Base-by-base conservation (phyloP, 352 stramenopile species). In the Hyaloperonospora arabidopsidis region DNA sequence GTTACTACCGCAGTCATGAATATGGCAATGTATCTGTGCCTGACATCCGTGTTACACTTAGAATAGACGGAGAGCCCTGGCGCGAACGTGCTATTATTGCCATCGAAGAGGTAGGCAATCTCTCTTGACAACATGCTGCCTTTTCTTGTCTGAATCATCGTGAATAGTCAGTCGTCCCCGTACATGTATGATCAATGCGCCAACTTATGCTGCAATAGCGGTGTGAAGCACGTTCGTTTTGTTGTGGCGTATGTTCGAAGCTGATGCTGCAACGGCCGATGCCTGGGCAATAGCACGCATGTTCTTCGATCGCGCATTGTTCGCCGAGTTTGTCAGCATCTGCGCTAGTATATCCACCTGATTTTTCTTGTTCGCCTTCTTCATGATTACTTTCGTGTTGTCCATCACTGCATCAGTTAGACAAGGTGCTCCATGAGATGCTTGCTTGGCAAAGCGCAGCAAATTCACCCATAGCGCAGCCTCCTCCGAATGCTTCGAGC, bases 401-500 rank as follows among this genome's bases (percentile, higher is more conserved):
- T 63, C 54, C 53, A 68, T 60, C 5, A 68, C 41, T 23, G 61
- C 48, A 18, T 59, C 34, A 19, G 61, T 69, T 5, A 67, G 56
- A n/a, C 45, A 38, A 28, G 67, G 62, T 8, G 61, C 56, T 0
- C 48, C 39, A 23, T 58, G 52, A 21, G 74, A 70, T 22, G 82
- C 60, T 32, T 79, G 72, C 57, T 81, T 77, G 17, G 77, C 69
- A 25, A 86, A 84, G 45, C 79, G 70, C 29, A 92, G 57, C 57
- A 92, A 45, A 22, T 84, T 85, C n/a, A 87, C 64, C 81, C 81
- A 92, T 32, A 88, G 54, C 41, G 83, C 76, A 19, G 76, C 67
- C 39, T 89, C 79, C 22, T 85, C 66, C 0, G 67, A 40, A 12
- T 39, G 53, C 48, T 86, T 89, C 12, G 77, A 70, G 22, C 81